A percentile compares a stretch with the other conserved stretches of the same genome.
Conservation (phyloP, 2,329 filamentous ascomycete species). For the Trichophyton benhamiae region DNA sequence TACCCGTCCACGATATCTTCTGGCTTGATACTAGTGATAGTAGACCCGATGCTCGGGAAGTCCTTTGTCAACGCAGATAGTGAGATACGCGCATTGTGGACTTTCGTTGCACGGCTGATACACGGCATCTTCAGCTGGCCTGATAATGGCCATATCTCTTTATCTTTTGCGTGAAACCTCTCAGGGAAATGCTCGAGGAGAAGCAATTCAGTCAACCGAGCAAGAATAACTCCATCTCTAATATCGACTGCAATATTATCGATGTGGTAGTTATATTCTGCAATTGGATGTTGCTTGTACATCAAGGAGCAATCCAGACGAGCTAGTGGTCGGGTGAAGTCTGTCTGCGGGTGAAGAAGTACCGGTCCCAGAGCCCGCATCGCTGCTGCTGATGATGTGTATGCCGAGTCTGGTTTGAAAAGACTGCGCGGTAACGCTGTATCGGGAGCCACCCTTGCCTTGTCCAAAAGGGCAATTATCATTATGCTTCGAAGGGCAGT, state of each 20-base stretch:
- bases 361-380: conserved; percentile 41
- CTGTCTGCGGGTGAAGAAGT: conserved; percentile 47
- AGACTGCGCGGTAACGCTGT: conserved; percentile 30
- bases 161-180: conserved; percentile 21
- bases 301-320: conserved; percentile 46
- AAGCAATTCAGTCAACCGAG: conserved; percentile 49
- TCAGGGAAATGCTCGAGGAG: conserved; percentile 26
- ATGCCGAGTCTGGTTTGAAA: conserved; percentile 40
- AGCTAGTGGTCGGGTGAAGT: conserved; percentile 42
- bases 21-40: conserved; percentile 36
- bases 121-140: conserved; percentile 48
- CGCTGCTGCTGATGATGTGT: conserved; percentile 46
- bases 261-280: conserved; percentile 48
- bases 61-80: conserved; percentile 39
- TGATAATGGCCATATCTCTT: conserved; percentile 39
- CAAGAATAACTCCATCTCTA: conserved; percentile 49
- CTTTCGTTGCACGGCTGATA: conserved; percentile 42
- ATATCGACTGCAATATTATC: conserved; percentile 51
- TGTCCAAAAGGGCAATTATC: conserved; percentile 49
- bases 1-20: conserved; percentile 53
- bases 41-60: conserved; percentile 30
- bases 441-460: conserved; percentile 33
- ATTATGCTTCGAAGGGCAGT: conserved; percentile 47
- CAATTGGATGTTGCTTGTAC: conserved; percentile 44
- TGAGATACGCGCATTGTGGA: conserved; percentile 48